Percentiles rank a stretch among this genome's conserved stretches.
Evolutionary conservation across 495 filamentous ascomycete species (phyloP).

Genomic region (Xeromyces bisporus): DNA sequence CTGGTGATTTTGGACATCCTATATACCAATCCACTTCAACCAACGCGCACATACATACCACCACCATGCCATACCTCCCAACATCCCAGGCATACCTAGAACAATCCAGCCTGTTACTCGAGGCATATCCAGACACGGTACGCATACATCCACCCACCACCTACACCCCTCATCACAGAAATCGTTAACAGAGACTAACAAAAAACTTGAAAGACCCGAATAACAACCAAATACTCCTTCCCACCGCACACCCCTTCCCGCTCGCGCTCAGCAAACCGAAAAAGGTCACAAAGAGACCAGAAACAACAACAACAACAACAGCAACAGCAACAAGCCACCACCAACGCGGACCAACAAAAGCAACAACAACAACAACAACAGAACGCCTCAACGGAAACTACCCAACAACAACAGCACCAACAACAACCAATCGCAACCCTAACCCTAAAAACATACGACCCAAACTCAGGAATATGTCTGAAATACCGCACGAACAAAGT

Average conservation of each 20-base stretch:
- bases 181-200: background rate
- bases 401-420: conserved; percentile 9
- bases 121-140: conserved; percentile 49
- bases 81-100: conserved; percentile 46
- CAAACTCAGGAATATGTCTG: conserved; percentile 57
- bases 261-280: conserved; percentile 6
- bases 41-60: background rate
- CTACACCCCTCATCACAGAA: conserved; percentile 1
- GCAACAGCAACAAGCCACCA: conserved; percentile 3
- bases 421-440: conserved; percentile 42
- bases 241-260: conserved; percentile 26
- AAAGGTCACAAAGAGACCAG: background rate
- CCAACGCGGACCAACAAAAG: conserved; percentile 2
- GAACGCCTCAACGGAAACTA: background rate
- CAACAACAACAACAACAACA: conserved; percentile 8
- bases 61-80: conserved; percentile 41
- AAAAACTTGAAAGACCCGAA: conserved; percentile 46
- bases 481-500: conserved; percentile 85
- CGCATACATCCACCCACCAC: no score
- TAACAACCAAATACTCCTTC: conserved; percentile 75
- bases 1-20: no score
- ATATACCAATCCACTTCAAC: no score
- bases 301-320: conserved; percentile 1
- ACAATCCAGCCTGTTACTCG: conserved; percentile 42
- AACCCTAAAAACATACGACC: conserved; percentile 80